Base-by-base conservation (phyloP, 495 filamentous ascomycete genomes). In the Entonaema liquescens region DNA sequence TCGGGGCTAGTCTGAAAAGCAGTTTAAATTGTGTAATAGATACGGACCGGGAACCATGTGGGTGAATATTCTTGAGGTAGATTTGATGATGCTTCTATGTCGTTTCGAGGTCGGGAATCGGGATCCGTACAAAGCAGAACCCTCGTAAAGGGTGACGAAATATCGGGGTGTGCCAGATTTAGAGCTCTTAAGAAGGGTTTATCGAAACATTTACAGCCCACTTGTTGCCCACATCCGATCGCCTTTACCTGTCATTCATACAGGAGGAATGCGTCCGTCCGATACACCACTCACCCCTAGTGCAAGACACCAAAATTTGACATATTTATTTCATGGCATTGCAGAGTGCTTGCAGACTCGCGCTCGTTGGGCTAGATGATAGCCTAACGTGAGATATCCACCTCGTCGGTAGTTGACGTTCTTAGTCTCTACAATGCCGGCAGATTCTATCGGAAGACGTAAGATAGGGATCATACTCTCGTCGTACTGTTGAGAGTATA, bases 21-120 rank as follows among this genome's bases (percentile, higher is more conserved):
- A 56, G 55, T 59, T 19, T 55, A 63, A 59, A 53, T 60, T 67
- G 62, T 64, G 59, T 72, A 67, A 59, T 67, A 59, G 61, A 53
- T 58, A 54, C 29, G 26, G 28, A 7, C 21, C 33, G 3, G 19
- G 29, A 40, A n/a, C 44, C 69, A 63, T 62, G 52, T 65, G 63
- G 63, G n/a, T n/a, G 47, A 56, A 25, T 40, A 25, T 53, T 53
- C 53, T 21, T 42, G 21, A 44, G 21, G 19, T 25, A 29, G 28
- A 36, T 60, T 52, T 15, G 19, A 57, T 35, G 12, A 57, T 35
- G 12, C 35, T 59, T 53, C 42, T 47, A 56, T 2, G 21, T 35
- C 68, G 62, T 49, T 44, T 25, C 23, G 33, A 59, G 21, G 28
- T 70, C 60, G 56, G 62, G 28, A 66, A 66, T 67, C 63, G 68